Conservation (phyloP, 2,329 filamentous ascomycete genomes). For the Colletotrichum simmondsii region DNA sequence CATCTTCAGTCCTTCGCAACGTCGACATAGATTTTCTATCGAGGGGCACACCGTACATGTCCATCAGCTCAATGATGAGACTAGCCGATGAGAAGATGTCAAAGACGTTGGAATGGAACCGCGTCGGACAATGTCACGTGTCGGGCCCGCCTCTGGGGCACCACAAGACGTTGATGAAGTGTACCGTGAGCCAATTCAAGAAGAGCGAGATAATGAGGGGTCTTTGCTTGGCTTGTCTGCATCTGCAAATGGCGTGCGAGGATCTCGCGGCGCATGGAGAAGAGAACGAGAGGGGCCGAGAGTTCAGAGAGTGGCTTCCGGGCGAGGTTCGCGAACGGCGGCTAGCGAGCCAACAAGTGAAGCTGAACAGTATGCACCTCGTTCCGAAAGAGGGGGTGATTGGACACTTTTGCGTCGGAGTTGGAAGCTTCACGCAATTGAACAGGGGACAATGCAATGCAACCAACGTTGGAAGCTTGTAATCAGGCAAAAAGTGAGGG, state of each 20-base stretch:
- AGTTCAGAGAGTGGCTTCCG: not conserved
- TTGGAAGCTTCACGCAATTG: too few species aligned
- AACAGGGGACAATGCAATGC: too few species aligned
- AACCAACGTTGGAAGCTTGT: too few species aligned
- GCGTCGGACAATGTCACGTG: not conserved
- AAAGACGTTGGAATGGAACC: not conserved
- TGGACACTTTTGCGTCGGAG: too few species aligned
- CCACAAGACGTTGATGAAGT: slow-evolving; percentile 7
- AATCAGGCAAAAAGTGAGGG: too few species aligned
- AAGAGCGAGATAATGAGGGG: not conserved
- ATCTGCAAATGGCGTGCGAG: slow-evolving; percentile 10
- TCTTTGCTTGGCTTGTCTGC: slow-evolving; percentile 9
- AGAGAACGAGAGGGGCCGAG: too few species aligned
- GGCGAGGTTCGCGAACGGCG: too few species aligned
- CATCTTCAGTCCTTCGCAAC: not conserved
- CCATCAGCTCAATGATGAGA: not conserved
- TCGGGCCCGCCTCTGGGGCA: not conserved
- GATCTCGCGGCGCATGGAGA: not conserved
- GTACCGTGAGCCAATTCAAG: not conserved
- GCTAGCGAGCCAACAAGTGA: too few species aligned
- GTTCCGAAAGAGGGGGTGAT: too few species aligned
- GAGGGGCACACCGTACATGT: slow-evolving; percentile 1
- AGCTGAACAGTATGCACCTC: too few species aligned
- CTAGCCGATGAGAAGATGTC: not conserved
- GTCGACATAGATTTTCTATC: not conserved